Base-by-base conservation (phyloP, 768 basidiomycete genomes). In the Butyriboletus loyo region DNA sequence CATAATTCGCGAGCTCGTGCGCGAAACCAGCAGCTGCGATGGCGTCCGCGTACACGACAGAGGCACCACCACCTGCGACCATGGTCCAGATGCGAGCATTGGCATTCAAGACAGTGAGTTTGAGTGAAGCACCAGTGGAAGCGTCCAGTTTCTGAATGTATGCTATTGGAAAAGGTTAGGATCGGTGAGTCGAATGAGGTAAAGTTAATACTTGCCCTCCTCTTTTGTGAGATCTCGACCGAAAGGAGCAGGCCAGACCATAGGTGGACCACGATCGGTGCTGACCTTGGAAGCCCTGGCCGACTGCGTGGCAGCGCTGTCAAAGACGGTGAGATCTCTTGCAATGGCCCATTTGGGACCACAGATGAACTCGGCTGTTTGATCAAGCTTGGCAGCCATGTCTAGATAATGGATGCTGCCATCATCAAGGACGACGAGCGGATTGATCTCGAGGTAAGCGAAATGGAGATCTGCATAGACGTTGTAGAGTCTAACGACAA, bases 301-400 rank as follows among this genome's bases (percentile, higher is more conserved):
- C 27, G 56, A 34, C 31, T 56, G 52, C 25, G 47, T 40, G 73
- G 70, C 9, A 43, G 74, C 75, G 19, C 72, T 61, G 60, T 88
- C 86, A 66, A 89, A 85, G 25, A 92, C 77, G 31, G 85, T 80
- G 51, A 89, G 72, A 71, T 98, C 97, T 63, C 96, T 87, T 42
- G 96, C 96, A 62, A 98, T 86, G 32, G 96, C 92, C 97, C 96
- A 99, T 76, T 97, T 99, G 64, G 92, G 92, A 21, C 97, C 96
- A 66, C 92, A 96, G 66, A 98, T 90, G 67, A 86, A 94, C 74
- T 99, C 96, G 39, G 97, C 97, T 8, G 97, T 98, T 76, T 98
- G 97, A 69, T 99, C 97, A 58, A 99, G 88, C 79, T 98, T 99
- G 64, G 96, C 97, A 37, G 97, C 97, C 96, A 99, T 98, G 72